Base-by-base conservation (phyloP, 768 basidiomycete genomes). In the Exidia glandulosa region DNA sequence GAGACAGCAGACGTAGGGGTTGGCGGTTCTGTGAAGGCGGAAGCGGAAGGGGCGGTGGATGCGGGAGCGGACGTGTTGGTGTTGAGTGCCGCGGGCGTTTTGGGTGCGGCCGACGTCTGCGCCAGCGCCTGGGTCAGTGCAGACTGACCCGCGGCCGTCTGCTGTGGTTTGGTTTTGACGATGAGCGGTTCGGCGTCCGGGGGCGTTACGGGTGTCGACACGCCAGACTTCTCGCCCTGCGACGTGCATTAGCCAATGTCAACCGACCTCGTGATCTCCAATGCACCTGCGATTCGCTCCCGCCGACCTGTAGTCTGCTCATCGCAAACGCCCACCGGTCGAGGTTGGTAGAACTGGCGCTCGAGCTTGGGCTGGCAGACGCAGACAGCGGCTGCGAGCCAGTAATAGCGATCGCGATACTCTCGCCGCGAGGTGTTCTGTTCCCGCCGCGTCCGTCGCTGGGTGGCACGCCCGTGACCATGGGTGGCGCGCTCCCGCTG, bases 381-480 rank as follows among this genome's bases (percentile, higher is more conserved):
- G 89, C 89, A 2, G 89, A 90, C 4, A 99, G 79, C 0, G 95
- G 95, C 68, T 93, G 95, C 0, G 89, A 92, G 31, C 89, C 90
- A 4, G 92, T 95, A 71, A 97, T 95, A 76, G 88, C 84, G 57
- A 87, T 76, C 7, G 71, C 70, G 56, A 34, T 57, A 59, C 77
- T 79, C 66, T 96, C 93, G 19, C 81, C 79, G 55, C 94, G 80
- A 0, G 95, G 95, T 0, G 95, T 98, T 73, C 97, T 95, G 70
- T 96, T 95, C 1, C 95, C 95, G 6, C 94, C 93, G 47, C 95
- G 81, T 9, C 94, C 94, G 64, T 92, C 92, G 36, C 86, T 87
- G 0, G 90, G 90, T 0, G 95, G 95, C 0, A 99, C 95, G 54
- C 95, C 95, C 57, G 95, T 86, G 52, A 99, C 79, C 62, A 86